phyloP scores from a whole-genome alignment of 345 rosid genomes.

The Sapria himalayana region DNA sequence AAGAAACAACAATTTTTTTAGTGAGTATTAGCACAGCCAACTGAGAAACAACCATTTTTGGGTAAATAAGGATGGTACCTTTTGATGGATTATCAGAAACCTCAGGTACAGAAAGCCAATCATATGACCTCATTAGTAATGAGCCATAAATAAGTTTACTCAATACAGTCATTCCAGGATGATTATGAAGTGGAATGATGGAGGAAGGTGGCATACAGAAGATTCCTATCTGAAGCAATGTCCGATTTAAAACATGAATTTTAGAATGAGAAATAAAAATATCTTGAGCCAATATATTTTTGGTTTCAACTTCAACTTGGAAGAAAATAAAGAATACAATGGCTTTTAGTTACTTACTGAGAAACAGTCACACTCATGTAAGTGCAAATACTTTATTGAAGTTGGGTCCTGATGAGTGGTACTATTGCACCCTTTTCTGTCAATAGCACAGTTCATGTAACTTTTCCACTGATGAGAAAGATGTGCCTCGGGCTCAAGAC shows the following conservation, averaged over 20 bases:
- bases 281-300: too few relatives aligned
- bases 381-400: constrained; percentile 60
- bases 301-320: too few relatives aligned
- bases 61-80: constrained; percentile 20
- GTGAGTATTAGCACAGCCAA: too few relatives aligned
- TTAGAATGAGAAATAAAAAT: too few relatives aligned
- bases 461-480: constrained; percentile 44
- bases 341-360: constrained; percentile 82
- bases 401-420: constrained; percentile 33
- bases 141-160: constrained; percentile 87
- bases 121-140: constrained; percentile 63
- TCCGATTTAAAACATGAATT: too few relatives aligned
- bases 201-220: constrained; percentile 88
- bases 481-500: constrained; percentile 87
- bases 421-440: constrained; percentile 39
- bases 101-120: constrained; percentile 52
- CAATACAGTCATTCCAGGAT: constrained; percentile 85
- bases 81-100: constrained; percentile 29
- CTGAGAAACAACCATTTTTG: too few relatives aligned
- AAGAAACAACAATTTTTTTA: too few relatives aligned
- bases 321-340: too few relatives aligned
- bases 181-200: constrained; percentile 86
- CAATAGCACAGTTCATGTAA: constrained; percentile 15
- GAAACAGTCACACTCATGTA: constrained; percentile 84
- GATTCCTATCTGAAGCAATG: constrained; percentile 59